phyloP scores from a whole-genome alignment of 2,329 filamentous ascomycete genomes.

The Bertia moriformis region DNA sequence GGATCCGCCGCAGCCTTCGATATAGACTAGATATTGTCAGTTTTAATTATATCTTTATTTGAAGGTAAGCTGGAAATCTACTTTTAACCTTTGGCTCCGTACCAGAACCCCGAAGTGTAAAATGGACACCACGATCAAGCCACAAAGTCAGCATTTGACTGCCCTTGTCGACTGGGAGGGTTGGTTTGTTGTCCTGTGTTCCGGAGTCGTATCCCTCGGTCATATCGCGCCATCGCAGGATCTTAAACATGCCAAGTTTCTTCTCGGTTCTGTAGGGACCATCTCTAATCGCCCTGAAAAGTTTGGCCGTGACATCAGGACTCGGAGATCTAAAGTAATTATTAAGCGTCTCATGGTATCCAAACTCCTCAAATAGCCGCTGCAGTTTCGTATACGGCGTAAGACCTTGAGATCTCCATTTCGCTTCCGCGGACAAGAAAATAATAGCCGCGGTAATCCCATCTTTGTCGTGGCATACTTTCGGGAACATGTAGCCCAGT shows the following conservation, averaged over 20 bases:
- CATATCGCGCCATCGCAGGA: constrained; percentile 45
- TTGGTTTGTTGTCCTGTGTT: constrained; percentile 31
- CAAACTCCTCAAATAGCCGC: constrained; percentile 37
- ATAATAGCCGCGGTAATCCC: constrained; percentile 43
- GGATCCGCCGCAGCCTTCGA: constrained; percentile 20
- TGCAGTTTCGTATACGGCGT: constrained; percentile 41
- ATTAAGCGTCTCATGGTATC: constrained; percentile 48
- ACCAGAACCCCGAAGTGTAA: constrained; percentile 45
- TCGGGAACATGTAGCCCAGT: constrained; percentile 51
- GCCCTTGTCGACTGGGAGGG: constrained; percentile 35
- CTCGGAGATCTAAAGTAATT: constrained; percentile 47
- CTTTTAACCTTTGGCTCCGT: constrained; percentile 55
- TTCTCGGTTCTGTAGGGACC: constrained; percentile 23
- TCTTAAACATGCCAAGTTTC: constrained; percentile 31
- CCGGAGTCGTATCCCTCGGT: constrained; percentile 44
- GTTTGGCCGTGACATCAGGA: constrained; percentile 29
- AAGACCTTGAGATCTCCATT: constrained; percentile 27
- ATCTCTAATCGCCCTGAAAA: constrained; percentile 37
- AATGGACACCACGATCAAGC: constrained; percentile 35
- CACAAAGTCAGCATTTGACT: constrained; percentile 53
- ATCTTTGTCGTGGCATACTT: constrained; percentile 50
- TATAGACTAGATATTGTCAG: constrained; percentile 21
- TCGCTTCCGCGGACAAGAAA: constrained; percentile 25
- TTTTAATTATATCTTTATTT: too few species aligned
- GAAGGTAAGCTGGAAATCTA: constrained; percentile 13